Evolutionary conservation across 768 basidiomycete species (phyloP).

Genomic region (Amyloporia xantha): DNA sequence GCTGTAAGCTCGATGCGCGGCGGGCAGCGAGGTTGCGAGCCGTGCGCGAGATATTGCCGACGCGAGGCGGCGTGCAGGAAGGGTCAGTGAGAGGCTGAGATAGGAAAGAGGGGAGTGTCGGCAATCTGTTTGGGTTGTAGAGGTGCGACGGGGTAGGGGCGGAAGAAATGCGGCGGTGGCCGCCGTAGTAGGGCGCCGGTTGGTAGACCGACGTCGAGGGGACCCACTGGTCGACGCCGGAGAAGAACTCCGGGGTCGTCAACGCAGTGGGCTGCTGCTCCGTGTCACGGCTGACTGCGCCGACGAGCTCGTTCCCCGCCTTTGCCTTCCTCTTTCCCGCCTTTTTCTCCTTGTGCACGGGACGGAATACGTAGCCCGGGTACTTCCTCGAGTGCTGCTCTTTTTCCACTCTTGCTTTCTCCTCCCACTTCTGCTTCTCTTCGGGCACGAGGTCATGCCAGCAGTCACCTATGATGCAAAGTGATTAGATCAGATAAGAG

Average conservation of each 20-base stretch:
- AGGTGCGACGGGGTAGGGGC: no score
- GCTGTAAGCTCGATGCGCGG: no score
- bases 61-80: no score
- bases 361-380: conserved; percentile 53
- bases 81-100: no score
- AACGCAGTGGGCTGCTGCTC: conserved; percentile 33
- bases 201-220: conserved; percentile 5
- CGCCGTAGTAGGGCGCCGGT: conserved; percentile 24
- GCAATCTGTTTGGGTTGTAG: no score
- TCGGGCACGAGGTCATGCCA: conserved; percentile 68
- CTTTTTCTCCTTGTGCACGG: conserved; percentile 42
- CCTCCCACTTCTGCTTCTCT: conserved; percentile 70
- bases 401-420: conserved; percentile 66
- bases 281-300: conserved; percentile 48
- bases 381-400: conserved; percentile 63
- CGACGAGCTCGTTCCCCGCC: conserved; percentile 62
- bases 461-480: conserved; percentile 35
- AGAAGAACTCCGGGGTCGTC: conserved; percentile 15
- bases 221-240: conserved; percentile 6
- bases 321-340: conserved; percentile 40
- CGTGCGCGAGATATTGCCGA: no score
- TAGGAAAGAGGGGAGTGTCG: no score
- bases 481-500: conserved; percentile 1
- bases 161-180: conserved; percentile 53
- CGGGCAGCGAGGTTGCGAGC: no score